These are phyloP conservation scores for Durotheca rogersii DNA, from an alignment of 495 filamentous ascomycete genomes.

Conservation along the genomic window DNA sequence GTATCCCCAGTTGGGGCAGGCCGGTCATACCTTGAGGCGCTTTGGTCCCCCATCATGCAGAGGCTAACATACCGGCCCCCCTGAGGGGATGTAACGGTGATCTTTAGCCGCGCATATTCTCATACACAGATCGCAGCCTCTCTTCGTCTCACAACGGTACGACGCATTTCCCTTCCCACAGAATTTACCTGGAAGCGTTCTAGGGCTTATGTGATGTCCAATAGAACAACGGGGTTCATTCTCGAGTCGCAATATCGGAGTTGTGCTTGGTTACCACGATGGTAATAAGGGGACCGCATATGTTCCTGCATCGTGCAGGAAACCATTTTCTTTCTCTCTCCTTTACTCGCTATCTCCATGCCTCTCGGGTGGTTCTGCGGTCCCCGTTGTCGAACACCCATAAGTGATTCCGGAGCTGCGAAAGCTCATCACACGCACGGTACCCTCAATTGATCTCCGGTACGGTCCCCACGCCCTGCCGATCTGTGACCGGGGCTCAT, in stretches of 20 bases:
- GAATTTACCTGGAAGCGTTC: constrained; percentile 16
- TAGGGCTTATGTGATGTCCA: constrained; percentile 32
- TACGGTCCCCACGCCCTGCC: constrained; percentile 10
- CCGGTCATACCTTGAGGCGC: constrained; percentile 11
- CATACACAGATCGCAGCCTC: constrained; percentile 25
- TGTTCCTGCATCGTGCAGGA: constrained; percentile 28
- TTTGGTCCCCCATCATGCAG: constrained; percentile 25
- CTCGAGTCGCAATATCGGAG: constrained; percentile 24
- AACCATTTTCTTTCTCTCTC: no score
- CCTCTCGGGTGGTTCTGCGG: constrained; percentile 18
- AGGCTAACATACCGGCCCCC: constrained; percentile 26
- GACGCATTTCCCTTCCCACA: constrained; percentile 18
- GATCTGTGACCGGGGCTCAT: constrained; percentile 25
- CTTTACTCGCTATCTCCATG: no score
- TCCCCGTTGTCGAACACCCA: constrained; percentile 2
- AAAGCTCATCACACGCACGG: constrained; percentile 23
- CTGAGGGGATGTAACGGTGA: constrained; percentile 31
- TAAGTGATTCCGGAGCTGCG: constrained; percentile 11
- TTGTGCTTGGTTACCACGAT: constrained; percentile 22
- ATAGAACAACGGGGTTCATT: constrained; percentile 18
- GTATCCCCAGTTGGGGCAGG: neutral
- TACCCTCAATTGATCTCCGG: constrained; percentile 10
- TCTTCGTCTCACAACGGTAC: constrained; percentile 21
- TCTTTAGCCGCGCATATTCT: constrained; percentile 29
- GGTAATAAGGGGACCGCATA: constrained; percentile 1